Evolutionary conservation across 805 yeast genomes (phyloP), one percentile per base, ranked within the genome.

Genomic region (Ogataea paraovalis): DNA sequence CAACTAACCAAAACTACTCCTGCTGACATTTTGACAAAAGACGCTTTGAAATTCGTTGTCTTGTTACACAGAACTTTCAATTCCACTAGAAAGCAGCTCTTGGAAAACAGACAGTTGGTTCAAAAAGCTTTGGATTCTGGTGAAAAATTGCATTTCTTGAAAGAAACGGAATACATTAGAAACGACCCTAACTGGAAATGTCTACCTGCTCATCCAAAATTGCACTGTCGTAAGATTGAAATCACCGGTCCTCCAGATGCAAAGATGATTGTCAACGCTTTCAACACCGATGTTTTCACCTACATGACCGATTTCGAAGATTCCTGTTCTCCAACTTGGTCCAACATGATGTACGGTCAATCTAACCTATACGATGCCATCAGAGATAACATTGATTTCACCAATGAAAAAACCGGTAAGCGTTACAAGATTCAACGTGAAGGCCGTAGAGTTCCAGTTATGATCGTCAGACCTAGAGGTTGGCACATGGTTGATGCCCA

Each of bases 241-340:
- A 86, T 86, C 66, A 86, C 95, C 21, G 95, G 95, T 43, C 95
- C 95, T 19, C 86, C 91, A 45, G 85, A 85, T 63, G 78, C 92
- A 54, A 84, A 86, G 59, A 86, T 86, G 95, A 79, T 86, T 53
- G 81, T 86, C 60, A 86, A 85, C 61, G 94, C 92, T 2, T 74
- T 86, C 64, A 86, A 86, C 68, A 82, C 91, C 0, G 74, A 77
- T 46, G 94, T 86, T 39, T 85, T 85, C 52, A 85, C 94, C 27
- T 86, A 86, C 65, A 86, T 86, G 94, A 83, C 89, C 39, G 95
- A 86, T 71, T 84, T 86, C 60, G 95, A 86, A 67, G 94, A 86
- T 66, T 84, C 91, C 16, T 79, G 86, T 58, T 80, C 92, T 18
- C 95, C 95, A 58, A 85, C 95, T 23, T 86, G 94, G 94, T 68